Percentiles rank a stretch among this genome's conserved stretches.
phyloP scores from a whole-genome alignment of 2,329 filamentous ascomycete species.

The Fusarium annulatum region DNA sequence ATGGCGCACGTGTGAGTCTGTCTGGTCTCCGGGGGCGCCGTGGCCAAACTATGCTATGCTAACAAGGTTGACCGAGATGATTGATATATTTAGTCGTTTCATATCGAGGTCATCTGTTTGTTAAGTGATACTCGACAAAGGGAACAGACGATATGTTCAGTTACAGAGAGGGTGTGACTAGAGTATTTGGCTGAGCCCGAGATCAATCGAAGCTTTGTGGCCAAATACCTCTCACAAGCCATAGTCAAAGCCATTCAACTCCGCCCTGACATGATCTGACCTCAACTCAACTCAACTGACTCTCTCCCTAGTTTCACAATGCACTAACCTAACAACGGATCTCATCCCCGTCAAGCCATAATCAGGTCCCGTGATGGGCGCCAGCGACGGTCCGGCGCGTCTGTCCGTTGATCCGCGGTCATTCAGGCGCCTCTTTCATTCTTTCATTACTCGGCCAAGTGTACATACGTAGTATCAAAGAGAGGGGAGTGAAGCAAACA shows the following conservation, averaged over 20 bases:
- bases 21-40: slow-evolving; percentile 21
- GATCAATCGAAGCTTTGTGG: not conserved
- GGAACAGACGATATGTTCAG: not conserved
- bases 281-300: not conserved
- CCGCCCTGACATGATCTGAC: not conserved
- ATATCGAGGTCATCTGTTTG: not conserved
- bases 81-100: slow-evolving; percentile 12
- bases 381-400: slow-evolving; percentile 39
- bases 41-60: slow-evolving; percentile 5
- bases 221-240: not conserved
- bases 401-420: slow-evolving; percentile 25
- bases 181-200: not conserved
- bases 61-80: slow-evolving; percentile 23
- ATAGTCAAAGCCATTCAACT: not conserved
- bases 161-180: not conserved
- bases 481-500: slow-evolving; percentile 1
- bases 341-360: slow-evolving; percentile 28
- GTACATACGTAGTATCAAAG: not conserved
- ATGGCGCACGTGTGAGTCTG: slow-evolving; percentile 39
- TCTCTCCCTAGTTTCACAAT: slow-evolving; percentile 19
- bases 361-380: slow-evolving; percentile 34
- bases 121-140: not conserved
- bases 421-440: slow-evolving; percentile 17
- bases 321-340: slow-evolving; percentile 7
- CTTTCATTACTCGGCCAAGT: not conserved